phyloP scores from a whole-genome alignment of 2,329 filamentous ascomycete species.

The Dactylella cylindrospora region DNA sequence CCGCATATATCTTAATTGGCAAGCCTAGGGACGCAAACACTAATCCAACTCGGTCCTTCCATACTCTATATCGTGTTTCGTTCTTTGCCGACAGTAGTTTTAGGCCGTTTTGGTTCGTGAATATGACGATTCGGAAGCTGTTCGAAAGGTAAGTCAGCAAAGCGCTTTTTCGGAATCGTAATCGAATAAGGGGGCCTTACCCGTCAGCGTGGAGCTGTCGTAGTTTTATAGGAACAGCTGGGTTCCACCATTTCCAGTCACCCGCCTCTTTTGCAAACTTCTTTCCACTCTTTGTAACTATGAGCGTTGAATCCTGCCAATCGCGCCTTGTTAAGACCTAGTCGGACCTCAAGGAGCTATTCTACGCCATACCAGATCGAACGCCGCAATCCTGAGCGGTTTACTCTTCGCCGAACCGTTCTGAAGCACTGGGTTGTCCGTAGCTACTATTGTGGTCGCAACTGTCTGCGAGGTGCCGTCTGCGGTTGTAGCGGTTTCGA shows the following conservation, averaged over 20 bases:
- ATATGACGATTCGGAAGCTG: conserved; percentile 73
- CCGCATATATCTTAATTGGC: conserved; percentile 79
- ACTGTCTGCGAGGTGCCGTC: background rate
- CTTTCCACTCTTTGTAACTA: conserved; percentile 77
- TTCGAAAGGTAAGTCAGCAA: conserved; percentile 8
- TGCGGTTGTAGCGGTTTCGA: background rate
- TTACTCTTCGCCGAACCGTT: conserved; percentile 51
- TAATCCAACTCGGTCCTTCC: conserved; percentile 62
- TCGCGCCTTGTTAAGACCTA: no score
- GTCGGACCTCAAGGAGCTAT: background rate
- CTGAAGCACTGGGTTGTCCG: conserved; percentile 24
- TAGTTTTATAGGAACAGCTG: conserved; percentile 67
- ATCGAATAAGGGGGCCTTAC: conserved; percentile 52
- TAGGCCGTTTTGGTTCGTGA: conserved; percentile 88
- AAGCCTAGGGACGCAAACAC: conserved; percentile 70
- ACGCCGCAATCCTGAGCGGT: conserved; percentile 66
- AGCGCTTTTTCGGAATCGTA: background rate
- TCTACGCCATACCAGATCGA: conserved; percentile 61
- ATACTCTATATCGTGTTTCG: conserved; percentile 69
- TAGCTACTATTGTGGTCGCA: conserved; percentile 1
- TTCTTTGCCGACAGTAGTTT: conserved; percentile 70
- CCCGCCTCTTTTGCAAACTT: conserved; percentile 68
- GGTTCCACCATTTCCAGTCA: conserved; percentile 96
- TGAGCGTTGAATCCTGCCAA: conserved; percentile 78
- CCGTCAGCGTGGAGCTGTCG: conserved; percentile 70